These are phyloP conservation scores for Plasmodium knowlesi DNA, from an alignment of 169 alveolate genomes.

Conservation along the genomic window DNA sequence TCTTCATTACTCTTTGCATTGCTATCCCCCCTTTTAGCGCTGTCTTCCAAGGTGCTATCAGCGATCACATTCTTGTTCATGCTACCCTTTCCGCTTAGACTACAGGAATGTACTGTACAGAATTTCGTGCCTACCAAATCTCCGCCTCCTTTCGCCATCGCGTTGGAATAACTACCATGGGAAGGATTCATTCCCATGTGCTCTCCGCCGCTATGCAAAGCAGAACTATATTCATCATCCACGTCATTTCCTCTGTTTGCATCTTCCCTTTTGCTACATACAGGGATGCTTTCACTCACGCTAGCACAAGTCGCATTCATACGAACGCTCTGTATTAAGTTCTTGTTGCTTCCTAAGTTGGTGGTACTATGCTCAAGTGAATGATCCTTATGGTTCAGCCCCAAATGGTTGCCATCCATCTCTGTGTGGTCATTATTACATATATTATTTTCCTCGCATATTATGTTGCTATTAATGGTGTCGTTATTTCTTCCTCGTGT, in stretches of 20 bases:
- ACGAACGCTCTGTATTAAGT: background rate
- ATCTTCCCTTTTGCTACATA: background rate
- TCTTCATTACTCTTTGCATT: background rate
- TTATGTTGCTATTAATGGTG: background rate
- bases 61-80: background rate
- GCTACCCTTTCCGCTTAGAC: background rate
- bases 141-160: background rate
- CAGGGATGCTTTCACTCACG: background rate
- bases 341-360: background rate
- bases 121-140: background rate
- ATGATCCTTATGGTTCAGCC: background rate
- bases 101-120: background rate
- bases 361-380: background rate
- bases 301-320: background rate
- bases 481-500: background rate
- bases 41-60: background rate
- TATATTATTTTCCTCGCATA: background rate
- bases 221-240: constrained; percentile 1
- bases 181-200: background rate
- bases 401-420: constrained; percentile 10
- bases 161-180: background rate
- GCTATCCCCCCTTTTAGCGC: background rate
- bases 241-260: background rate
- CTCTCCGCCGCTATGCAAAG: background rate
- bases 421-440: background rate